Evolutionary conservation across 1,139 yeast genomes (phyloP).

Genomic region (Nakaseomyces nivariensis): DNA sequence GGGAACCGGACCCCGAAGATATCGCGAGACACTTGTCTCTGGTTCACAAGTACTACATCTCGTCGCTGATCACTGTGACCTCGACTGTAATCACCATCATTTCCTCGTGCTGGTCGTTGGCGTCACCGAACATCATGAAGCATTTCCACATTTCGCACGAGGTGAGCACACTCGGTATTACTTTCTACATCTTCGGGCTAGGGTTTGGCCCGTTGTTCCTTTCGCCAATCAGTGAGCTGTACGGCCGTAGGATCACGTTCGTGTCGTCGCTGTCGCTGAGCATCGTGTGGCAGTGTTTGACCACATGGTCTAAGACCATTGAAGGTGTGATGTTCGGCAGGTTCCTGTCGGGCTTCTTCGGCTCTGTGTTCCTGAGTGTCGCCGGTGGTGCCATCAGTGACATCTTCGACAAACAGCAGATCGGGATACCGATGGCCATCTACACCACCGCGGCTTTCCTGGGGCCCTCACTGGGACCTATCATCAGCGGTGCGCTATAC

Average conservation of each 20-base stretch:
- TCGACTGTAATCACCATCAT: slow-evolving; percentile 40
- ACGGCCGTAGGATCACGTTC: slow-evolving; percentile 65
- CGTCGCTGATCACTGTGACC: slow-evolving; percentile 41
- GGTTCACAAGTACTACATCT: slow-evolving; percentile 42
- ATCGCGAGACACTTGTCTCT: slow-evolving; percentile 33
- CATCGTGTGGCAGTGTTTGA: slow-evolving; percentile 52
- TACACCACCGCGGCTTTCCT: slow-evolving; percentile 65
- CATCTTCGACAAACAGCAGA: slow-evolving; percentile 44
- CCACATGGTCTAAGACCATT: slow-evolving; percentile 56
- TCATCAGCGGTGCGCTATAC: slow-evolving; percentile 55
- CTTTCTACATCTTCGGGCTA: slow-evolving; percentile 63
- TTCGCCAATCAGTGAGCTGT: slow-evolving; percentile 72
- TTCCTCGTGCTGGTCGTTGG: slow-evolving; percentile 52
- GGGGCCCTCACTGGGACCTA: slow-evolving; percentile 68
- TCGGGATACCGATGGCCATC: slow-evolving; percentile 62
- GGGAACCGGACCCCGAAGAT: slow-evolving; percentile 41
- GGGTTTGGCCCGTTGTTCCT: slow-evolving; percentile 70
- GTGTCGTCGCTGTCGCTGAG: slow-evolving; percentile 48
- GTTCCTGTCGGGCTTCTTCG: slow-evolving; percentile 57
- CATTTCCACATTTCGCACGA: slow-evolving; percentile 46
- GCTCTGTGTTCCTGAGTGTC: slow-evolving; percentile 62
- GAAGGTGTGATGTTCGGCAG: slow-evolving; percentile 57
- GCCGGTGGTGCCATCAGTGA: slow-evolving; percentile 76
- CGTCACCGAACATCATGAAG: slow-evolving; percentile 37
- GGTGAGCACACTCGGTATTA: slow-evolving; percentile 51